These are phyloP conservation scores for Sarocladiaceae sp. DNA, from an alignment of 2,329 filamentous ascomycete genomes.

Conservation along the genomic window DNA sequence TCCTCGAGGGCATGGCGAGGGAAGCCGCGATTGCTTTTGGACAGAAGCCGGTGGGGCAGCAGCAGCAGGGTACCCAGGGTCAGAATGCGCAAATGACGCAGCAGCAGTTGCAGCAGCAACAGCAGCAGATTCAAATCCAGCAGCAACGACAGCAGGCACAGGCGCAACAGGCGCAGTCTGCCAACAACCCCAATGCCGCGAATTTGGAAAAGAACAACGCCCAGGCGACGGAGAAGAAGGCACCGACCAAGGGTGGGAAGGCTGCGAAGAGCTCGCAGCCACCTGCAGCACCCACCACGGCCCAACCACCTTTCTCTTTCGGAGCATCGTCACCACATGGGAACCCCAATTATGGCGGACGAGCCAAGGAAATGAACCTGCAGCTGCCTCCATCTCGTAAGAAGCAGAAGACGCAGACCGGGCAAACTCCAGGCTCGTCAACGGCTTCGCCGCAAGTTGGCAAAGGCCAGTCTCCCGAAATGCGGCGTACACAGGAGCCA, in stretches of 20 bases:
- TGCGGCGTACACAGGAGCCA: conserved; percentile 19
- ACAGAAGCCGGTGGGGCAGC: conserved; percentile 10
- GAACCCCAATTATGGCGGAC: conserved; percentile 48
- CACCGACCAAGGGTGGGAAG: conserved; percentile 33
- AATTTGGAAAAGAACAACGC: conserved; percentile 48
- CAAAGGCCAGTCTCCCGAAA: conserved; percentile 42
- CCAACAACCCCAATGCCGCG: conserved; percentile 31
- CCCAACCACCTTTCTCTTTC: conserved; percentile 50
- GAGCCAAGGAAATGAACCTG: conserved; percentile 47
- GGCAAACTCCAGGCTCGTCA: conserved; percentile 9
- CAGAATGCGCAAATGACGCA: conserved; percentile 25
- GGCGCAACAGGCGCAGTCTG: conserved; percentile 17
- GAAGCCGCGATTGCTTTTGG: conserved; percentile 25
- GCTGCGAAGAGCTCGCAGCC: conserved; percentile 31
- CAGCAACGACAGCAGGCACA: conserved; percentile 17
- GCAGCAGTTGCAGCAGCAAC: conserved; percentile 23
- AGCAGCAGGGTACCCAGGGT: conserved; percentile 14
- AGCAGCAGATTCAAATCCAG: conserved; percentile 19
- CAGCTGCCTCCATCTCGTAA: conserved; percentile 52
- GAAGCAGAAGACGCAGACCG: conserved; percentile 37
- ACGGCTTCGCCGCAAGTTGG: conserved; percentile 38
- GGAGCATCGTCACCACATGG: conserved; percentile 53
- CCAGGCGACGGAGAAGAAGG: conserved; percentile 38
- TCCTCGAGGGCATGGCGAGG: conserved; percentile 47
- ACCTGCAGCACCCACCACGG: conserved; percentile 49